phyloP scores from a whole-genome alignment of 2,329 filamentous ascomycete genomes.

The Pseudocercospora musae region DNA sequence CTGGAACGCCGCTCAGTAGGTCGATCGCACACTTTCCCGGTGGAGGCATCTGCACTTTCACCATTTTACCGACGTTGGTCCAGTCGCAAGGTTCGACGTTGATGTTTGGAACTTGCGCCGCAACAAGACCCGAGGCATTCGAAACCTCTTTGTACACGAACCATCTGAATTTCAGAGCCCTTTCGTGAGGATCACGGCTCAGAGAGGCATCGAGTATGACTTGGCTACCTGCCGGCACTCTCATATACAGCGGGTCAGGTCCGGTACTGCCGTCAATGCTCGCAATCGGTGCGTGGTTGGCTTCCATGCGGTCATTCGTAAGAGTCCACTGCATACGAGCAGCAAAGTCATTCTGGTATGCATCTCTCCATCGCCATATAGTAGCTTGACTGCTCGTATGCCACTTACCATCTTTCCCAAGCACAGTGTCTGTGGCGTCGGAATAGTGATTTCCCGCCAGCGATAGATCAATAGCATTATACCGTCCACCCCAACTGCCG shows the following conservation, averaged over 20 bases:
- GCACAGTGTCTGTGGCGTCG: conserved; percentile 28
- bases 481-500: conserved; percentile 52
- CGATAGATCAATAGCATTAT: conserved; percentile 37
- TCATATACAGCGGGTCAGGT: conserved; percentile 1
- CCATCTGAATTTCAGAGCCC: conserved; percentile 3
- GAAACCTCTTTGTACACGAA: conserved; percentile 12
- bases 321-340: conserved; percentile 43
- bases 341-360: conserved; percentile 45
- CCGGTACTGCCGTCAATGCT: not conserved
- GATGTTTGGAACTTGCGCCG: not conserved
- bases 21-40: conserved; percentile 4
- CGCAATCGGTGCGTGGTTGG: conserved; percentile 9
- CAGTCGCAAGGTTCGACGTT: not conserved
- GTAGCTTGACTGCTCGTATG: conserved; percentile 45
- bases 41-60: conserved; percentile 4
- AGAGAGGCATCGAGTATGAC: not conserved
- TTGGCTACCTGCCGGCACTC: not conserved
- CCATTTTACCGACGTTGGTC: not conserved
- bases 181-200: conserved; percentile 5
- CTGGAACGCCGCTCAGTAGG: not conserved
- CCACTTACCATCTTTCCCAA: conserved; percentile 34
- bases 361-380: conserved; percentile 45
- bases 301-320: not conserved
- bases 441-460: conserved; percentile 29
- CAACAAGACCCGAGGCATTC: not conserved